These are phyloP conservation scores for Cephalotrichum gorgonifer DNA, from an alignment of 2,329 filamentous ascomycete genomes.

Conservation along the genomic window DNA sequence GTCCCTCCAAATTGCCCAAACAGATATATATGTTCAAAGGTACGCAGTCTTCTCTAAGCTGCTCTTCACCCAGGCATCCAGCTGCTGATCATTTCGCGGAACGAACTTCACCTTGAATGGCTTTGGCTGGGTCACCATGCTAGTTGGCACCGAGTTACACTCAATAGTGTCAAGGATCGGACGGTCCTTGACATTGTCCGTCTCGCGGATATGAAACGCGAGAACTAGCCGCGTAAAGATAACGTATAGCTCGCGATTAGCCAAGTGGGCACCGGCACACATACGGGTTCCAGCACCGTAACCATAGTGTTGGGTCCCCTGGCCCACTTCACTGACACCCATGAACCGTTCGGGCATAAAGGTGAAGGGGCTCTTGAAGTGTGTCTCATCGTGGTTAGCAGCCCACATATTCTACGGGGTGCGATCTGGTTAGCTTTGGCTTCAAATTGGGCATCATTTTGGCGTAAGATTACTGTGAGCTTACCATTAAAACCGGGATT, in stretches of 20 bases:
- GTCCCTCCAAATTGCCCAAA: background rate
- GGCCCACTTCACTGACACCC: slow-evolving; percentile 36
- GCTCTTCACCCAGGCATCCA: slow-evolving; percentile 41
- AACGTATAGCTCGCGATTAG: slow-evolving; percentile 52
- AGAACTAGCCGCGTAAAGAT: slow-evolving; percentile 48
- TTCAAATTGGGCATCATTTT: background rate
- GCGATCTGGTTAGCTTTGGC: background rate
- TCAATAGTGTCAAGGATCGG: slow-evolving; percentile 47
- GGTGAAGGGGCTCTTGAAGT: slow-evolving; percentile 51
- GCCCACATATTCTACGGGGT: slow-evolving; percentile 55
- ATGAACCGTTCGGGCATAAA: slow-evolving; percentile 65
- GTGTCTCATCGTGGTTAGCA: slow-evolving; percentile 59
- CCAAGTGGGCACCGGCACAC: slow-evolving; percentile 53
- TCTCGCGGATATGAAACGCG: slow-evolving; percentile 43
- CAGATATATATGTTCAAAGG: slow-evolving; percentile 17
- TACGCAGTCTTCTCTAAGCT: slow-evolving; percentile 40
- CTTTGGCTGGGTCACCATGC: slow-evolving; percentile 50
- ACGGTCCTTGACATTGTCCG: slow-evolving; percentile 30
- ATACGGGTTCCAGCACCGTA: slow-evolving; percentile 55
- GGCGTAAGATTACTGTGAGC: background rate
- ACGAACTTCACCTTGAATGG: slow-evolving; percentile 49
- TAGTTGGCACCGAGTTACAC: slow-evolving; percentile 45
- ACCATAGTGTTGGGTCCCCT: slow-evolving; percentile 45
- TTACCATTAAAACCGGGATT: slow-evolving; percentile 69
- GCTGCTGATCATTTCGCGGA: slow-evolving; percentile 29